Evolutionary conservation across 768 basidiomycete genomes (phyloP).

Genomic region (Suillus cothurnatus): DNA sequence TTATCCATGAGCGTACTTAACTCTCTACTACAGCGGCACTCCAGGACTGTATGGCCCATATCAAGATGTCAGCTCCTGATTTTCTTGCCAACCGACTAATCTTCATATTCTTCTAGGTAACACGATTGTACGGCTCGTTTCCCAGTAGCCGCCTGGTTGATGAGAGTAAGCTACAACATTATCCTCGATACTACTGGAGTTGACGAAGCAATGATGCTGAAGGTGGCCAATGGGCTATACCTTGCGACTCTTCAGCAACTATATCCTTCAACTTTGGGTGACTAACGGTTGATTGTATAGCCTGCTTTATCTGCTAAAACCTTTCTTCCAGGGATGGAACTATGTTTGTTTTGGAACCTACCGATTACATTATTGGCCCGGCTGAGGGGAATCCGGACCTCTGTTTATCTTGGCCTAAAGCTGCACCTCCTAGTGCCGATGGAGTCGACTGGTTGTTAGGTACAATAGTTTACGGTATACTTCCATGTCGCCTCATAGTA

Average conservation of each 20-base stretch:
- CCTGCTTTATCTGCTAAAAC: slow-evolving; percentile 3
- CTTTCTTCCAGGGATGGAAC: slow-evolving; percentile 24
- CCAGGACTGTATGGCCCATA: slow-evolving; percentile 76
- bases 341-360: slow-evolving; percentile 65
- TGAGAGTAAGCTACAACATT: slow-evolving; percentile 37
- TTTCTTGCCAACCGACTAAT: neutral
- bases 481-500: neutral
- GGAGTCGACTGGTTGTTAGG: slow-evolving; percentile 87
- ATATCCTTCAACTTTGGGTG: slow-evolving; percentile 75
- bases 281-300: slow-evolving; percentile 16
- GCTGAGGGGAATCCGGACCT: slow-evolving; percentile 61
- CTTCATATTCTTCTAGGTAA: slow-evolving; percentile 49
- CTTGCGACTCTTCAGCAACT: slow-evolving; percentile 60
- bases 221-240: slow-evolving; percentile 77
- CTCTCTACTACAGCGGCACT: slow-evolving; percentile 53
- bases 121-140: slow-evolving; percentile 61
- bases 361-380: slow-evolving; percentile 78
- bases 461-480: slow-evolving; percentile 22
- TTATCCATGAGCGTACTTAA: slow-evolving; percentile 2
- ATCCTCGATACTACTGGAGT: neutral
- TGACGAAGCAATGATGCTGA: neutral
- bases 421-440: slow-evolving; percentile 63
- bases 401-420: slow-evolving; percentile 77
- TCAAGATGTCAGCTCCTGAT: slow-evolving; percentile 57
- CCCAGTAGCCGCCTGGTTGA: slow-evolving; percentile 70